Conservation (phyloP, 805 yeast genomes). For the Hanseniaspora taiwanica region DNA sequence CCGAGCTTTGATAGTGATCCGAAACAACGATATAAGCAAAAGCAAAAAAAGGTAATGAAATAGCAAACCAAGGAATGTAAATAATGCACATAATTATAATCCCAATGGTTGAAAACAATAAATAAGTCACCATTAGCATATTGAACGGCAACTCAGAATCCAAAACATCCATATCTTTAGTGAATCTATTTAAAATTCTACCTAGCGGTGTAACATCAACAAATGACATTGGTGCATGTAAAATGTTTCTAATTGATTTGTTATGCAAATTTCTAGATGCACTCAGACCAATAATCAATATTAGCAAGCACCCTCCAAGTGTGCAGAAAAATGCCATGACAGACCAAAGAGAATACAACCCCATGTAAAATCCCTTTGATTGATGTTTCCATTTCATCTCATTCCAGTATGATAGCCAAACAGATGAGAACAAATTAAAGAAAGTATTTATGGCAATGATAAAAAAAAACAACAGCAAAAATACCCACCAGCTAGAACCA, state of each 20-base stretch:
- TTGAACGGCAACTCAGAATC: slow-evolving; percentile 65
- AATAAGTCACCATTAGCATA: slow-evolving; percentile 43
- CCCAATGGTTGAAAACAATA: slow-evolving; percentile 37
- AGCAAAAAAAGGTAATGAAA: slow-evolving; percentile 45
- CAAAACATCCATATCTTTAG: slow-evolving; percentile 66
- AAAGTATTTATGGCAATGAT: slow-evolving; percentile 30
- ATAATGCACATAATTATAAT: slow-evolving; percentile 52
- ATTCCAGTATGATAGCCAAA: slow-evolving; percentile 81
- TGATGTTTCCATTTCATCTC: slow-evolving; percentile 36
- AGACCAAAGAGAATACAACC: slow-evolving; percentile 53
- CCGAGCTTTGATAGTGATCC: slow-evolving; percentile 51
- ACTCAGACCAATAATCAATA: slow-evolving; percentile 38
- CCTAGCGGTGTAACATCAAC: slow-evolving; percentile 85
- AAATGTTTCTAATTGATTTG: slow-evolving; percentile 41
- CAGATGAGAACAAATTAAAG: slow-evolving; percentile 45
- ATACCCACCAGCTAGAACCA: slow-evolving; percentile 25
- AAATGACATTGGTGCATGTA: slow-evolving; percentile 72
- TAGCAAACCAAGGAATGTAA: slow-evolving; percentile 66
- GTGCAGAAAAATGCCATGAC: slow-evolving; percentile 33
- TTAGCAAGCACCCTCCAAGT: slow-evolving; percentile 28
- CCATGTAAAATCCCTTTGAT: slow-evolving; percentile 52
- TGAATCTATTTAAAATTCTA: slow-evolving; percentile 67
- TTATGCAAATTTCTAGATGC: slow-evolving; percentile 52
- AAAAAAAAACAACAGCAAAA: slow-evolving; percentile 17
- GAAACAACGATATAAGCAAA: slow-evolving; percentile 29